Evolutionary conservation across 176 grass and related monocot species (phyloP), one percentile per base, ranked within the genome.

Genomic region (Microstegium vimineum): DNA sequence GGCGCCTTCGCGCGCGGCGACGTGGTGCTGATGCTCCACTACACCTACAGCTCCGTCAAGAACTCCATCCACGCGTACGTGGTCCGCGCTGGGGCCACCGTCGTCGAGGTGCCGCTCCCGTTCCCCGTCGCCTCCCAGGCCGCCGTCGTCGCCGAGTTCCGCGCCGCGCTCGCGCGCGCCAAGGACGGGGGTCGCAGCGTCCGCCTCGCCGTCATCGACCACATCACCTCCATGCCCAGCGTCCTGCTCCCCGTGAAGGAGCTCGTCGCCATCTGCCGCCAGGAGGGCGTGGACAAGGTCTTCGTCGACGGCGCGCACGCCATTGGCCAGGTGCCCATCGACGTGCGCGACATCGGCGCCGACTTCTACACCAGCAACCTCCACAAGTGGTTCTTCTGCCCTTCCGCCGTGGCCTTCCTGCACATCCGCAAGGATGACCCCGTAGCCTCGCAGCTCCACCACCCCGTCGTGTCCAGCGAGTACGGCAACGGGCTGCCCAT

Each of bases 331-430:
- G 89, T 99, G 8, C 82, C 88, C 16, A 81, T 99, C 7, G 91
- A 99, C 64, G 73, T 99, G n/a, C 56, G 81, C 33, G 90, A 89
- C n/a, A 94, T 99, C 38, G 96, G 91, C 17, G 96, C 96, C 4
- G 96, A 99, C 54, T 95, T 93, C 83, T 99, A 95, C 77, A 90
- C 96, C 61, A 99, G 93, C 83, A 99, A 99, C 75, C 91, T 99
- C 57, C 91, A 99, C 85, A 99, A 99, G 73, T 99, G 96, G 96
- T 94, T 99, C 86, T 99, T 99, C 41, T 95, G 93, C 66, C 96
- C 93, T 0, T 89, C 96, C 10, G 91, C 93, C 0, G 91, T 95
- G 13, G 96, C 96, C 0, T 99, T 99, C 80, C 79, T 99, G 71
- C 85, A 99, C 85, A 93, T 82, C 65, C 54, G 86, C 34, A 94